Evolutionary conservation across 352 stramenopile genomes (phyloP).

Genomic region (Phytophthora crassamura): DNA sequence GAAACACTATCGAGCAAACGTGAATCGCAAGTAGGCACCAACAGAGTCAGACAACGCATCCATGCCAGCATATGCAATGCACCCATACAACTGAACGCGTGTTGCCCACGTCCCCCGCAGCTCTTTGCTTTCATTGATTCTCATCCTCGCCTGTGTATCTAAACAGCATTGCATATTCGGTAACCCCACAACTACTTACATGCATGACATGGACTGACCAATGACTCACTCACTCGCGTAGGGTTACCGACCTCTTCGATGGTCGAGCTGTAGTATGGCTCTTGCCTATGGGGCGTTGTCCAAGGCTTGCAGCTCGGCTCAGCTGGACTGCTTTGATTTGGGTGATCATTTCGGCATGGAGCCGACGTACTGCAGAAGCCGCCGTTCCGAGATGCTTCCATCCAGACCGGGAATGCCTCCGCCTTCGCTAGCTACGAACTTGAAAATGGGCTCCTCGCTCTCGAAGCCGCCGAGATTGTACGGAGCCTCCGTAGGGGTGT

Average conservation of each 20-base stretch:
- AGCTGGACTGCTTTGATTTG: constrained; percentile 12
- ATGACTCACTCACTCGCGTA: constrained; percentile 74
- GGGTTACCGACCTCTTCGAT: constrained; percentile 55
- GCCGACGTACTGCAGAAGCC: constrained; percentile 82
- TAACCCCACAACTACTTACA: constrained; percentile 46
- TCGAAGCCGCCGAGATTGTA: constrained; percentile 90
- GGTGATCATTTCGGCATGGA: constrained; percentile 66
- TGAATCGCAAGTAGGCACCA: constrained; percentile 54
- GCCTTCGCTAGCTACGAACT: constrained; percentile 89
- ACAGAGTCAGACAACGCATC: constrained; percentile 7
- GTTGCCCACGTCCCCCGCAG: constrained; percentile 25
- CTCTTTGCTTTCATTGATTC: constrained; percentile 35
- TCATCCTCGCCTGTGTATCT: constrained; percentile 29
- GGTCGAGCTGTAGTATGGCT: constrained; percentile 23
- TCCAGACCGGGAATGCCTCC: constrained; percentile 83
- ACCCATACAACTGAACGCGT: constrained; percentile 16
- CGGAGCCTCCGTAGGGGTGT: constrained; percentile 81
- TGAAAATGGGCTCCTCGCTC: constrained; percentile 86
- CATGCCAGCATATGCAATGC: constrained; percentile 9
- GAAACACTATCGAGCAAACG: constrained; percentile 82
- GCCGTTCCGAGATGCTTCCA: constrained; percentile 80
- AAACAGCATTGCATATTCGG: constrained; percentile 37
- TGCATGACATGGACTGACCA: constrained; percentile 63
- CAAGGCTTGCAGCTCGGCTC: constrained; percentile 23
- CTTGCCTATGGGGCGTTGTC: constrained; percentile 13